Evolutionary conservation across 1,139 yeast genomes (phyloP).

Genomic region (Yamadazyma sp.): DNA sequence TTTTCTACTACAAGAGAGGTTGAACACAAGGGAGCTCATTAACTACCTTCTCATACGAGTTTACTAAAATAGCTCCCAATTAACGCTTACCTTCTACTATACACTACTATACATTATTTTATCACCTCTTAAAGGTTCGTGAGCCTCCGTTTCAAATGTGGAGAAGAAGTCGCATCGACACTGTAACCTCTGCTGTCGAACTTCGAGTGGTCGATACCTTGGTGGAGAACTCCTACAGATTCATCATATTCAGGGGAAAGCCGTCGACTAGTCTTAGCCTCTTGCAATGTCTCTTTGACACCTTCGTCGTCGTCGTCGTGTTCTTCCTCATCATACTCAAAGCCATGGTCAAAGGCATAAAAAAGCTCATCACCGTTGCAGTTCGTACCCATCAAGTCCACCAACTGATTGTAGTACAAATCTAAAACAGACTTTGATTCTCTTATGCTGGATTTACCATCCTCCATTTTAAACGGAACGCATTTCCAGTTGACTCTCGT

Average conservation of each 20-base stretch:
- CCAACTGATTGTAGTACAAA: slow-evolving; percentile 60
- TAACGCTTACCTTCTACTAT: neutral
- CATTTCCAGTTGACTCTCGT: slow-evolving; percentile 72
- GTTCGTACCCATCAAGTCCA: slow-evolving; percentile 57
- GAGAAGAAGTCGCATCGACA: slow-evolving; percentile 34
- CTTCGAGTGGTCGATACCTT: slow-evolving; percentile 12
- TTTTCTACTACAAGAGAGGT: no score
- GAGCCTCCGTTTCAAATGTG: slow-evolving; percentile 34
- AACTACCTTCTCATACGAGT: neutral
- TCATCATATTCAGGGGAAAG: neutral
- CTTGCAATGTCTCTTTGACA: slow-evolving; percentile 9
- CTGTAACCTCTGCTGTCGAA: slow-evolving; percentile 29
- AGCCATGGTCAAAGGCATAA: slow-evolving; percentile 15
- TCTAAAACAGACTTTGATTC: slow-evolving; percentile 51
- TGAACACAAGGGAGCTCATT: no score
- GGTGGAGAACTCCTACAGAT: neutral
- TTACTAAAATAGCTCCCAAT: neutral
- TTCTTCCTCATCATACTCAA: slow-evolving; percentile 12
- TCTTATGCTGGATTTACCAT: slow-evolving; percentile 29
- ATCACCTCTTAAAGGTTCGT: slow-evolving; percentile 4
- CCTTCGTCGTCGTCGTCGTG: slow-evolving; percentile 10
- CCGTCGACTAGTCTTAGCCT: neutral
- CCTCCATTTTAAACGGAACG: slow-evolving; percentile 38
- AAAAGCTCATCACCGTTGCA: slow-evolving; percentile 16
- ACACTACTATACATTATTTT: neutral